Base-by-base conservation (phyloP, 2,329 filamentous ascomycete species). In the Penicillium sp. region DNA sequence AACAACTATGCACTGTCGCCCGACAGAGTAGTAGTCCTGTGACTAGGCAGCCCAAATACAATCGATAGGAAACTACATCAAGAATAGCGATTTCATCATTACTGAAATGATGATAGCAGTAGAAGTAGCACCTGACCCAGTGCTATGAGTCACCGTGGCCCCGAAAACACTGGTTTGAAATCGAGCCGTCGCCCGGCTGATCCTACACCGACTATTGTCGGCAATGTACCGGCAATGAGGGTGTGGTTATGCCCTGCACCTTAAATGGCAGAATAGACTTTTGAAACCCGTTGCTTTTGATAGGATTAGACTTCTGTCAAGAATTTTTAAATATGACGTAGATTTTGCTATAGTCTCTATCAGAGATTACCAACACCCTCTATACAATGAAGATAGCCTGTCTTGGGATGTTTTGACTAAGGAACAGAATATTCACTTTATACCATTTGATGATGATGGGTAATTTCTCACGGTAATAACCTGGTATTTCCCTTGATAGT, bases 161-260 rank as follows among this genome's bases (percentile, higher is more conserved):
- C 45, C 53, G 40, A 62, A 28, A n/a, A 53, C n/a, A 53, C 30
- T 53, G 49, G 30, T 63, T 65, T 57, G 57, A 63, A 61, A 63
- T 37, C n/a, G 44, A 59, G 50, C 58, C 15, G 59, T 44, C 35
- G 37, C n/a, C n/a, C n/a, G n/a, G n/a, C 58, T 38, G 47, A 58
- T 55, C 53, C 60, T 59, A 53, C 58, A 42, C 60, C 60, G 54
- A 56, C 55, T 24, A 47, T 63, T 19, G 13, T 30, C 56, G 22
- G 45, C 51, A 54, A 38, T 54, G 8, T 19, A 24, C 26, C 37
- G 9, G 49, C 13, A 50, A 28, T 35, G 38, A 38, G 30, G 30
- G 17, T 6, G 9, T 17, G 17, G 13, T 4, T 15, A 58, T 58
- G 26, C 26, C 37, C 19, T 17, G 15, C 19, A 13, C 17, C 6